These are phyloP conservation scores for Rhododendron griersonianum DNA, from an alignment of 148 eudicot genomes.

Conservation along the genomic window DNA sequence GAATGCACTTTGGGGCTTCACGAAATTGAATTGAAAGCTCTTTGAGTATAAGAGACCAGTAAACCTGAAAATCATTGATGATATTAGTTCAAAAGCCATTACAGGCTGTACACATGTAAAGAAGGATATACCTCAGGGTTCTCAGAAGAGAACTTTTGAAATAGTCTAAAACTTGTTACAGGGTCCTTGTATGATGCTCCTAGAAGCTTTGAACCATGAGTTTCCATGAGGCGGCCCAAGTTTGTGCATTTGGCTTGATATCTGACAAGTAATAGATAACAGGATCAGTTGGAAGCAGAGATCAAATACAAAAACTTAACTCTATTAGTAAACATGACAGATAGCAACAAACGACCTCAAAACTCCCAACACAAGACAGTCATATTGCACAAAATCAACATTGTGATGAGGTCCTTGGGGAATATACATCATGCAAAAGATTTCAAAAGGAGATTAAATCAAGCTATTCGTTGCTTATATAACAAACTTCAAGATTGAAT, in stretches of 20 bases:
- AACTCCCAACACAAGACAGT: background rate
- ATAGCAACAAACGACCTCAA: background rate
- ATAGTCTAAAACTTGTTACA: slow-evolving; percentile 53
- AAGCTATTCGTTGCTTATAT: background rate
- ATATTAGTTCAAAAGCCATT: background rate
- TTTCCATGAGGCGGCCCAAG: slow-evolving; percentile 78
- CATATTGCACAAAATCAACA: background rate
- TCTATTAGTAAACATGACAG: background rate
- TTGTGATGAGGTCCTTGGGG: background rate
- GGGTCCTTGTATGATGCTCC: slow-evolving; percentile 76
- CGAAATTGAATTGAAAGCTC: slow-evolving; percentile 61
- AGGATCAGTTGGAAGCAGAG: slow-evolving; percentile 11
- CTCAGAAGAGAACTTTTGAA: slow-evolving; percentile 56
- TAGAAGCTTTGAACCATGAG: slow-evolving; percentile 62
- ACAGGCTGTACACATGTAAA: background rate
- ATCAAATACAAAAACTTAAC: background rate
- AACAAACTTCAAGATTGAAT: background rate
- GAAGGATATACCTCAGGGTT: slow-evolving; percentile 60
- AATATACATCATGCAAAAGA: background rate
- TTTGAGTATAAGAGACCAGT: slow-evolving; percentile 64
- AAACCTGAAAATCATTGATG: slow-evolving; percentile 46
- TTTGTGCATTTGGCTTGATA: slow-evolving; percentile 52
- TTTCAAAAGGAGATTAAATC: background rate
- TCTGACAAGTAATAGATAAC: slow-evolving; percentile 20
- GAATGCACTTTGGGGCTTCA: slow-evolving; percentile 53